Evolutionary conservation across 257 asterid species (phyloP).

Genomic region (Coffea eugenioides): DNA sequence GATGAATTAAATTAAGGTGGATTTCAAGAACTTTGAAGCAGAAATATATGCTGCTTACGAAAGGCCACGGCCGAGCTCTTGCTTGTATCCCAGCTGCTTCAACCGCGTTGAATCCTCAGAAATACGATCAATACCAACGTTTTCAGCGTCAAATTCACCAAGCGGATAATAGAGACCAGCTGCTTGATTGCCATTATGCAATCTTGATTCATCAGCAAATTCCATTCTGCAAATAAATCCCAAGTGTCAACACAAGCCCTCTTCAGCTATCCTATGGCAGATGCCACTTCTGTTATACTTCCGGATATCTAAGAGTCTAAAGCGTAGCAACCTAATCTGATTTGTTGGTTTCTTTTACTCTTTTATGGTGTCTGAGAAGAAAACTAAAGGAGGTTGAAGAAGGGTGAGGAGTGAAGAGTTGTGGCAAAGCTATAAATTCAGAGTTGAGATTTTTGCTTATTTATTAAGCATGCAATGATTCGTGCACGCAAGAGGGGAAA

Average conservation of each 20-base stretch:
- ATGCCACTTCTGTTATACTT: neutral
- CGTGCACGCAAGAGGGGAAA: neutral
- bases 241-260: neutral
- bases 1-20: neutral
- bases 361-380: neutral
- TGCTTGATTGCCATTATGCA: neutral
- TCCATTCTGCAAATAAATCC: neutral
- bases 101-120: conserved; percentile 41
- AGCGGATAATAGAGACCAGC: conserved; percentile 17
- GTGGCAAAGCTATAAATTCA: neutral
- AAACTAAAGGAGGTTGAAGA: neutral
- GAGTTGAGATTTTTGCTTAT: neutral
- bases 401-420: neutral
- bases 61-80: conserved; percentile 59
- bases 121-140: neutral
- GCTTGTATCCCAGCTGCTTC: conserved; percentile 59
- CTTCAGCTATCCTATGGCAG: neutral
- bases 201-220: neutral
- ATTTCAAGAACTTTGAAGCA: no score
- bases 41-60: conserved; percentile 35
- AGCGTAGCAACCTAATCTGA: neutral
- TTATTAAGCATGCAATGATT: neutral
- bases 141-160: neutral
- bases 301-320: neutral
- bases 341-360: neutral